phyloP scores from a whole-genome alignment of 164 flowering plant species.

The Nelumbo lutea region DNA sequence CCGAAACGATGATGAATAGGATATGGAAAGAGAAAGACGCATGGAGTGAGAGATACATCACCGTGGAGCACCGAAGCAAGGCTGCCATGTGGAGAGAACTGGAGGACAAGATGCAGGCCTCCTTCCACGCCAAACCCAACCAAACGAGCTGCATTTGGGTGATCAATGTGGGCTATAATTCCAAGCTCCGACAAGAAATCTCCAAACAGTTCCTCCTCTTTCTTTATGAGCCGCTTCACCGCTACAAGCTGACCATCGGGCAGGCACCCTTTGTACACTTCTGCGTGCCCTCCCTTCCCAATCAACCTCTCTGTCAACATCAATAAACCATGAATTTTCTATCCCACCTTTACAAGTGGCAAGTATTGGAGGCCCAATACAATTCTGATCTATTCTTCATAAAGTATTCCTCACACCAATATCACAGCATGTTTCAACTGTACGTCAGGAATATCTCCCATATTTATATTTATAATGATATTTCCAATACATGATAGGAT shows the following conservation, averaged over 20 bases:
- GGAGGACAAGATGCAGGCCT: slow-evolving; percentile 81
- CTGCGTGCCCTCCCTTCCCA: slow-evolving; percentile 92
- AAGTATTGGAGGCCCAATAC: too few species aligned
- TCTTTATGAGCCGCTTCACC: slow-evolving; percentile 65
- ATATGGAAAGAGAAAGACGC: neutral
- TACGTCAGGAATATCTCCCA: too few species aligned
- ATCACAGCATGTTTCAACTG: too few species aligned
- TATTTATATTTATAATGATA: too few species aligned
- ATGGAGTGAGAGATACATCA: slow-evolving; percentile 11
- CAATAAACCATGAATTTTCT: neutral
- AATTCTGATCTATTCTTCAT: too few species aligned
- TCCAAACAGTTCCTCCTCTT: slow-evolving; percentile 46
- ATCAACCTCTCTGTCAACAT: slow-evolving; percentile 55
- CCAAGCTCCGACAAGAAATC: slow-evolving; percentile 97
- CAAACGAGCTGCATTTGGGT: slow-evolving; percentile 74
- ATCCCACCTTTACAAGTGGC: too few species aligned
- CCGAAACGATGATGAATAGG: too few species aligned
- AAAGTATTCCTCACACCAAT: too few species aligned
- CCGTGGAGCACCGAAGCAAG: slow-evolving; percentile 75
- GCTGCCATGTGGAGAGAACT: slow-evolving; percentile 76
- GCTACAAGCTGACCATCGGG: slow-evolving; percentile 73
- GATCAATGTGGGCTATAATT: slow-evolving; percentile 84
- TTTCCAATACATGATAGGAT: too few species aligned
- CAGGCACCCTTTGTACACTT: slow-evolving; percentile 77
- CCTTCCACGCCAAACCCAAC: slow-evolving; percentile 72